Conservation (phyloP, 2,329 filamentous ascomycete species). For the Pseudogymnoascus sp. region DNA sequence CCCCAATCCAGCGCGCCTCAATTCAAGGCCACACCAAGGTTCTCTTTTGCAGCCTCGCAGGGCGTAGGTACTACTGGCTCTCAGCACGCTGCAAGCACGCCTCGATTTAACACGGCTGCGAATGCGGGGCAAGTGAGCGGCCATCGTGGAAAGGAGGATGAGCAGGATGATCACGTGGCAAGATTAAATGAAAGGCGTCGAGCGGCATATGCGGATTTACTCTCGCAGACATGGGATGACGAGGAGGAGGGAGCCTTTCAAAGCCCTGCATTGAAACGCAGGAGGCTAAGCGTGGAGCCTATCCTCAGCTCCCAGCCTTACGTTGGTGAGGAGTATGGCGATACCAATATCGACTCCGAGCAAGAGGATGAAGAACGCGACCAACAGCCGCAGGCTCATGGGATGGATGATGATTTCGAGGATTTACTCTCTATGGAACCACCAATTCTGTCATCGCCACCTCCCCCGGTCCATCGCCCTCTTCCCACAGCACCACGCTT, state of each 20-base stretch:
- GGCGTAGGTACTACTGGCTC: not conserved
- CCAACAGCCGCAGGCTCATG: not conserved
- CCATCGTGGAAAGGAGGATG: not conserved
- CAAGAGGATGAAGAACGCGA: constrained; percentile 11
- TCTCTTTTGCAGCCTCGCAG: constrained; percentile 27
- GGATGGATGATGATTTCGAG: constrained; percentile 10
- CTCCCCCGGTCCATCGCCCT: constrained; percentile 16
- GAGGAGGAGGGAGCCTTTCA: not conserved
- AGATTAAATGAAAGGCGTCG: not conserved
- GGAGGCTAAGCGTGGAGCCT: constrained; percentile 23
- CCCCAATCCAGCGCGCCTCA: constrained; percentile 22
- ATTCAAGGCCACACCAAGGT: constrained; percentile 30
- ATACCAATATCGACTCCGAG: constrained; percentile 3
- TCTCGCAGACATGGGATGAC: not conserved
- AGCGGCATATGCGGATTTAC: not conserved
- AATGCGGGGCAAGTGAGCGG: not conserved
- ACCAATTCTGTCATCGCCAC: constrained; percentile 24
- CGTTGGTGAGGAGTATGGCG: not conserved
- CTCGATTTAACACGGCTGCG: not conserved
- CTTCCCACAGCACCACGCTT: constrained; percentile 26
- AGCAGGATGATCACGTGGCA: not conserved
- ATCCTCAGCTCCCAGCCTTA: constrained; percentile 1
- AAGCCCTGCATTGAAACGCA: constrained; percentile 14
- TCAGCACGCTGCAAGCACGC: not conserved
- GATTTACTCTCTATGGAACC: constrained; percentile 18